Conservation (phyloP, 1,284 basidiomycete species). For the Porogramme epimiltina region DNA sequence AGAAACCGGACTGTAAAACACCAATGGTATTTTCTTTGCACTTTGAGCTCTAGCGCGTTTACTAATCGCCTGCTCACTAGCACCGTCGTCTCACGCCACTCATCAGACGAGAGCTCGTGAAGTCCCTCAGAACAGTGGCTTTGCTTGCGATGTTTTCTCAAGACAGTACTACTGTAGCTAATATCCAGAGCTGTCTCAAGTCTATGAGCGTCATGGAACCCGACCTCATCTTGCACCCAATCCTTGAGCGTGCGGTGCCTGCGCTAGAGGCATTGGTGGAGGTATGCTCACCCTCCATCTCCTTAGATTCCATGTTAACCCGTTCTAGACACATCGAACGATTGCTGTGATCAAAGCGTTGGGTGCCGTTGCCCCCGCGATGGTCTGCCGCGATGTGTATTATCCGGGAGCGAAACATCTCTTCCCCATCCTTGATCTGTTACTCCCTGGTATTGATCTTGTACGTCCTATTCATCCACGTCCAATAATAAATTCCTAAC, state of each 20-base stretch:
- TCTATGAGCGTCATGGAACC: conserved; percentile 85
- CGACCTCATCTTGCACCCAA: conserved; percentile 82
- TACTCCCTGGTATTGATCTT: conserved; percentile 85
- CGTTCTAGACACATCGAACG: conserved; percentile 75
- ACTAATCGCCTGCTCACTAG: conserved; percentile 32
- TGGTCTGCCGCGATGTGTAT: conserved; percentile 79
- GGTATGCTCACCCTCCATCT: conserved; percentile 36
- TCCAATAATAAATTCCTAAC: background rate
- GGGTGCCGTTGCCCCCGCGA: conserved; percentile 75
- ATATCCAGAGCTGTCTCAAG: conserved; percentile 72
- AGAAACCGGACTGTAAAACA: conserved; percentile 81
- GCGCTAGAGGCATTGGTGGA: conserved; percentile 88
- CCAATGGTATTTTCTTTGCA: conserved; percentile 50
- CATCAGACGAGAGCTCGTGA: conserved; percentile 88
- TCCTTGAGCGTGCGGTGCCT: conserved; percentile 85
- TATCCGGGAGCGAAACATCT: conserved; percentile 83
- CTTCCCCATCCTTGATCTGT: conserved; percentile 81
- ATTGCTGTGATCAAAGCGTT: conserved; percentile 87
- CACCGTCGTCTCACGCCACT: conserved; percentile 74
- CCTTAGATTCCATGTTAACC: background rate
- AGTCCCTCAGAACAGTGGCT: conserved; percentile 80
- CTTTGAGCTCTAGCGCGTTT: background rate
- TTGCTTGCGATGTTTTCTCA: conserved; percentile 92
- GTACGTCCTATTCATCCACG: conserved; percentile 40
- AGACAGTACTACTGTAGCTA: conserved; percentile 62